phyloP scores from a whole-genome alignment of 2,329 filamentous ascomycete species.

The Pseudogymnoascus sp. region DNA sequence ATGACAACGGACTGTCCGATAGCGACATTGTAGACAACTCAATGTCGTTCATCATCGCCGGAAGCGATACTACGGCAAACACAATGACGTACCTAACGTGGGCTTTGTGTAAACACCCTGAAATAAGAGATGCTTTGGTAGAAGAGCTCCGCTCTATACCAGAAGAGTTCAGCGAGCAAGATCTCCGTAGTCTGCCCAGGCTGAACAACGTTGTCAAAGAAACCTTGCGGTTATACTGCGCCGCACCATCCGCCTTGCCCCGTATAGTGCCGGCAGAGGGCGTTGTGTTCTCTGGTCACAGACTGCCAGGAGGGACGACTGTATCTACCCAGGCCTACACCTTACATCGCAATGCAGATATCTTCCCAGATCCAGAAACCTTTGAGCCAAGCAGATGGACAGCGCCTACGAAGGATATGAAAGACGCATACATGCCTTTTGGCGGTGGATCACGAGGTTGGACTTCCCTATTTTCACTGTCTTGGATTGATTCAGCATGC shows the following conservation, averaged over 20 bases:
- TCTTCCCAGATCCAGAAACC: slow-evolving; percentile 30
- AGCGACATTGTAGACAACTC: not conserved
- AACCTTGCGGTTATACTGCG: slow-evolving; percentile 28
- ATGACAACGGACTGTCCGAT: not conserved
- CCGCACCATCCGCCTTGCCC: slow-evolving; percentile 27
- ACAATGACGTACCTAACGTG: not conserved
- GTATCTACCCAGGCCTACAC: slow-evolving; percentile 32
- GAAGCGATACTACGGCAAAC: not conserved
- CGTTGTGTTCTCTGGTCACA: slow-evolving; percentile 23
- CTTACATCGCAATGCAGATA: slow-evolving; percentile 29
- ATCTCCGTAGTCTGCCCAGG: slow-evolving; percentile 24
- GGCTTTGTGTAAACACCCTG: slow-evolving; percentile 9
- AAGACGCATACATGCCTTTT: slow-evolving; percentile 43
- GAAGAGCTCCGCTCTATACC: slow-evolving; percentile 16
- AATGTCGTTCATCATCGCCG: not conserved
- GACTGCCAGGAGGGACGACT: slow-evolving; percentile 27
- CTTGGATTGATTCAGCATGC: not conserved
- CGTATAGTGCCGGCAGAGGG: slow-evolving; percentile 24
- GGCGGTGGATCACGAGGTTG: slow-evolving; percentile 41
- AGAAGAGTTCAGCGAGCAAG: slow-evolving; percentile 17
- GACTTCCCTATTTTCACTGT: not conserved
- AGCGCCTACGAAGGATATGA: slow-evolving; percentile 32
- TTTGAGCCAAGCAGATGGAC: slow-evolving; percentile 34
- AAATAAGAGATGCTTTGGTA: slow-evolving; percentile 15
- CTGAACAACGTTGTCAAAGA: slow-evolving; percentile 30